Conservation (phyloP, 2,329 filamentous ascomycete genomes). For the Lasiodiplodia theobromae region DNA sequence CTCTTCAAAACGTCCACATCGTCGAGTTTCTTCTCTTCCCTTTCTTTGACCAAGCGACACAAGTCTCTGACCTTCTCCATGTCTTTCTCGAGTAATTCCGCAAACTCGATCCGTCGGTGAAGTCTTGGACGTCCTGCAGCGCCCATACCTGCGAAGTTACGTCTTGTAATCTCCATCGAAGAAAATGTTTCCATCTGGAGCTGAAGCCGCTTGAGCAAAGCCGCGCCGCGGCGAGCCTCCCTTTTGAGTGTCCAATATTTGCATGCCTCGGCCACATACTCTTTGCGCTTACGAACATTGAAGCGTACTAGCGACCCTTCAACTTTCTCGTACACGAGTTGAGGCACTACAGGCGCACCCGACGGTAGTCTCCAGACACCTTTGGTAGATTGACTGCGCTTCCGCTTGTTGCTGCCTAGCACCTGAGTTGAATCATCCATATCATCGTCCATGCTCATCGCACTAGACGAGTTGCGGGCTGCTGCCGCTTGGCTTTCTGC, state of each 20-base stretch:
- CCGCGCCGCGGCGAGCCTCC: constrained; percentile 88
- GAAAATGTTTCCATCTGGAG: constrained; percentile 96
- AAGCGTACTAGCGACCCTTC: constrained; percentile 85
- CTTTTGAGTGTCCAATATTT: constrained; percentile 98
- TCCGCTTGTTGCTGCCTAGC: constrained; percentile 63
- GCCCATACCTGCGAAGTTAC: constrained; percentile 96
- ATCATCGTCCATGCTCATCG: constrained; percentile 56
- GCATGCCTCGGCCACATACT: constrained; percentile 91
- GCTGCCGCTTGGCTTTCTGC: constrained; percentile 88
- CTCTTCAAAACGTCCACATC: constrained; percentile 77
- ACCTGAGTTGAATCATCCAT: constrained; percentile 56
- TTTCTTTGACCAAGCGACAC: constrained; percentile 73
- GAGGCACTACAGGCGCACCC: constrained; percentile 91
- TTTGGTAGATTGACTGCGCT: constrained; percentile 63
- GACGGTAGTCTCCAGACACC: constrained; percentile 91
- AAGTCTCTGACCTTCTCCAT: constrained; percentile 77
- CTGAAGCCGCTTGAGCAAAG: constrained; percentile 90
- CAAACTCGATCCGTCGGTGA: constrained; percentile 86
- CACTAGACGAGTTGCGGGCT: constrained; percentile 22
- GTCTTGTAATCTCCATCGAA: constrained; percentile 93
- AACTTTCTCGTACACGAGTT: constrained; percentile 84
- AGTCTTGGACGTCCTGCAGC: constrained; percentile 79
- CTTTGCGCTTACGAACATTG: constrained; percentile 83
- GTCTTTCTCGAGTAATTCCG: constrained; percentile 75
- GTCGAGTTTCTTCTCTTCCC: constrained; percentile 79